phyloP scores from a whole-genome alignment of 2,329 filamentous ascomycete species.

The Bimuria novae-zelandiae region DNA sequence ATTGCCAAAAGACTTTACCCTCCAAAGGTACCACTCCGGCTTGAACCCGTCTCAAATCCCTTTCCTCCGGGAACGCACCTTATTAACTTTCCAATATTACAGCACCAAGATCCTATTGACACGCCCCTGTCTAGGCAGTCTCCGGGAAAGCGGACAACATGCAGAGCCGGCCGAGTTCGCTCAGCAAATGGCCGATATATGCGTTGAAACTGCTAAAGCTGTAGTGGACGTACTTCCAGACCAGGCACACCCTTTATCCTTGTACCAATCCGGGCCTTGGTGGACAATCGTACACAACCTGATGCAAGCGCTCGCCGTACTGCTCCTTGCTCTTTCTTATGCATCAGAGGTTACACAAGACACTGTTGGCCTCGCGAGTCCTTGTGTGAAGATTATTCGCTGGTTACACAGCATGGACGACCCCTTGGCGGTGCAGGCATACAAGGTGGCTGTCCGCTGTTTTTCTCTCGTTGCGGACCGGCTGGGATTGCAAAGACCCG shows the following conservation, averaged over 20 bases:
- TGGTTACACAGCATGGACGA: conserved; percentile 44
- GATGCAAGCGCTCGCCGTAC: conserved; percentile 46
- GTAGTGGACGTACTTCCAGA: conserved; percentile 44
- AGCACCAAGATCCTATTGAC: conserved; percentile 49
- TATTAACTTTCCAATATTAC: conserved; percentile 42
- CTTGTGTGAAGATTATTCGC: conserved; percentile 35
- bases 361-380: conserved; percentile 23
- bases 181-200: conserved; percentile 37
- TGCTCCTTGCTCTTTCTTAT: conserved; percentile 46
- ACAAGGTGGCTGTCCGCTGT: conserved; percentile 22
- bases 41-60: background rate
- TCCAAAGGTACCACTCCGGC: conserved; percentile 16
- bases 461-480: conserved; percentile 27
- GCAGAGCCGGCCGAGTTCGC: conserved; percentile 32
- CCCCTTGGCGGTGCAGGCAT: conserved; percentile 31
- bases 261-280: conserved; percentile 47
- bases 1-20: conserved; percentile 38
- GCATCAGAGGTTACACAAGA: conserved; percentile 25
- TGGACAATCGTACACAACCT: conserved; percentile 48
- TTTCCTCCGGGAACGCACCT: conserved; percentile 32
- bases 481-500: conserved; percentile 18
- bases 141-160: conserved; percentile 27
- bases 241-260: conserved; percentile 29
- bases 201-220: conserved; percentile 44
- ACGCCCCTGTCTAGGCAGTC: conserved; percentile 42